These are phyloP conservation scores for Aureobasidium leucospermi DNA, from an alignment of 2,329 filamentous ascomycete genomes.

Conservation along the genomic window DNA sequence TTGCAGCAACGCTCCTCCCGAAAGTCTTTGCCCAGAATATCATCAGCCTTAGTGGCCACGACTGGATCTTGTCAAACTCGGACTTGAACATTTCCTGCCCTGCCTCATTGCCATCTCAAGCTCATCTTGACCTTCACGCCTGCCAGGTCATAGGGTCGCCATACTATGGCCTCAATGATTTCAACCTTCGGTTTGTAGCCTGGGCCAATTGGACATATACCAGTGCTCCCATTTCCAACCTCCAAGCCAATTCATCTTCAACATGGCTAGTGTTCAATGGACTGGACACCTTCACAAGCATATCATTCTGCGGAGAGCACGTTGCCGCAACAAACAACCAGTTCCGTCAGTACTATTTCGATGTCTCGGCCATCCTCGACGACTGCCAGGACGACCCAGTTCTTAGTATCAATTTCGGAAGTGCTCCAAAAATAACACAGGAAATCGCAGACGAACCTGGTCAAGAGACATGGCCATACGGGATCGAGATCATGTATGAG, in stretches of 20 bases:
- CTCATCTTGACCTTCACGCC: constrained; percentile 50
- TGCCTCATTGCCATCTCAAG: constrained; percentile 50
- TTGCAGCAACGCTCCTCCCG: background rate
- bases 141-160: constrained; percentile 47
- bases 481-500: constrained; percentile 44
- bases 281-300: constrained; percentile 53
- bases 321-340: constrained; percentile 55
- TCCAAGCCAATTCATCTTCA: constrained; percentile 31
- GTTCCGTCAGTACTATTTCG: constrained; percentile 55
- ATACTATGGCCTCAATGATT: constrained; percentile 53
- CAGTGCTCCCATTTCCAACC: constrained; percentile 35
- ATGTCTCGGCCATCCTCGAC: constrained; percentile 43
- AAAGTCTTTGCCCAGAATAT: constrained; percentile 25
- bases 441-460: constrained; percentile 44
- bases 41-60: constrained; percentile 33
- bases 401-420: constrained; percentile 50
- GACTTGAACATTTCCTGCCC: constrained; percentile 46
- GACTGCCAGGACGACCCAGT: constrained; percentile 34
- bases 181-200: constrained; percentile 53
- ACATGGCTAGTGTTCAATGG: constrained; percentile 56
- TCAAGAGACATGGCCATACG: constrained; percentile 42
- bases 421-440: constrained; percentile 47
- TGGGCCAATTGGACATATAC: constrained; percentile 56
- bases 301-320: constrained; percentile 47
- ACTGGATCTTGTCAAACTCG: constrained; percentile 31